These are phyloP conservation scores for Tetragonia tetragonoides DNA, from an alignment of 148 eudicot genomes.

Conservation along the genomic window DNA sequence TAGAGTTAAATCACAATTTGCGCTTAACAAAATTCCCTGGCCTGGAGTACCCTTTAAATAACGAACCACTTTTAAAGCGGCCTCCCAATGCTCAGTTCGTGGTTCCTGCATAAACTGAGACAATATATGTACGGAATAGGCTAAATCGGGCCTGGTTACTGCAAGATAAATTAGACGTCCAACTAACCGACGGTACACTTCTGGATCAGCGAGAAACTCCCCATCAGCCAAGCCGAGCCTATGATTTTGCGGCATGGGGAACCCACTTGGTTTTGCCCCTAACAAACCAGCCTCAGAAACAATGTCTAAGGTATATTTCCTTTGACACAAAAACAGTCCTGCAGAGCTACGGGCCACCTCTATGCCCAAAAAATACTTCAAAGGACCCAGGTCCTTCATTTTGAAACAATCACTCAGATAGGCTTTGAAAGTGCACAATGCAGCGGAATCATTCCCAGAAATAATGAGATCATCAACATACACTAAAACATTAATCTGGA, in stretches of 20 bases:
- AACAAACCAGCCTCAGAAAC: not conserved
- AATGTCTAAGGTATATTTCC: not conserved
- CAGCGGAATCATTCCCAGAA: not conserved
- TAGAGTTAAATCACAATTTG: not conserved
- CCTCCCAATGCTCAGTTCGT: not conserved
- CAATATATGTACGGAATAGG: no score
- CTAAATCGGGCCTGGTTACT: no score
- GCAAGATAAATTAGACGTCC: no score
- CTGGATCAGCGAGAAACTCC: not conserved
- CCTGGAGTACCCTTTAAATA: not conserved
- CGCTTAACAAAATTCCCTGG: not conserved
- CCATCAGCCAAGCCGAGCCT: not conserved
- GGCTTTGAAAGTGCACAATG: not conserved
- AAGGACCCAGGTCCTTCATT: not conserved
- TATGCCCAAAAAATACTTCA: slow-evolving; percentile 1
- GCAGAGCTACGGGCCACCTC: not conserved
- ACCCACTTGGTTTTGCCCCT: not conserved
- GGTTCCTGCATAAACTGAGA: no score
- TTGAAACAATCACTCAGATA: no score
- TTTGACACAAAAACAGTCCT: slow-evolving; percentile 2
- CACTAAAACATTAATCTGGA: not conserved
- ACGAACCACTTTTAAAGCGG: not conserved
- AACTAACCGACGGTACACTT: no score
- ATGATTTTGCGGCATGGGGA: not conserved
- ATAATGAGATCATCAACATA: slow-evolving; percentile 11